A percentile compares a stretch with the other conserved stretches of the same genome.
phyloP scores from a whole-genome alignment of 2,329 filamentous ascomycete genomes.

The Aaosphaeria arxii region DNA sequence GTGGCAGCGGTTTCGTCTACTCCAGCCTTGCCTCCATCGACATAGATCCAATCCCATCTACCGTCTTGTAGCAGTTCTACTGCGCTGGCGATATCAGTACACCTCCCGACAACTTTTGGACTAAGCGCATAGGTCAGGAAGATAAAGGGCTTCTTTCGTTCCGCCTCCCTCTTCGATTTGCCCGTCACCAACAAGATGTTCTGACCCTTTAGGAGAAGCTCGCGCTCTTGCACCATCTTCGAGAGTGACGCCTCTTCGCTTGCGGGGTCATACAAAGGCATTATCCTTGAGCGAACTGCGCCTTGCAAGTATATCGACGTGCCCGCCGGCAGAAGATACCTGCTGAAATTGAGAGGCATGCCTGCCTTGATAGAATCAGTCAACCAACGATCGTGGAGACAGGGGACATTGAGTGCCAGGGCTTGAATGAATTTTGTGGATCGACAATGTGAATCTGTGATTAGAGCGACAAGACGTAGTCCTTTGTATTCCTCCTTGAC shows the following conservation, averaged over 20 bases:
- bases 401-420: conserved; percentile 83
- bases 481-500: conserved; percentile 54
- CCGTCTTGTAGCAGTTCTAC: conserved; percentile 55
- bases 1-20: background rate
- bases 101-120: conserved; percentile 63
- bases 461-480: conserved; percentile 76
- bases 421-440: conserved; percentile 94
- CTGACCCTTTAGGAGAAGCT: conserved; percentile 61
- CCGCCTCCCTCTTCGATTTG: conserved; percentile 59
- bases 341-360: conserved; percentile 67
- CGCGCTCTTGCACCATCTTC: conserved; percentile 40
- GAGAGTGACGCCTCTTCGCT: conserved; percentile 40
- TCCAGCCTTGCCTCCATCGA: conserved; percentile 55
- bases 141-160: conserved; percentile 68
- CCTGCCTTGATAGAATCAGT: conserved; percentile 64
- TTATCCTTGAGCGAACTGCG: conserved; percentile 70
- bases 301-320: conserved; percentile 73
- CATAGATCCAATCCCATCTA: conserved; percentile 76
- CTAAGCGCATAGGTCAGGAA: conserved; percentile 80
- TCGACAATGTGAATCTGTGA: conserved; percentile 81
- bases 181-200: conserved; percentile 70
- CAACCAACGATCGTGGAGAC: conserved; percentile 79
- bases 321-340: conserved; percentile 83
- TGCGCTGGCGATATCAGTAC: conserved; percentile 64
- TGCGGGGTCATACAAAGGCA: conserved; percentile 60